A percentile compares a stretch with the other conserved stretches of the same genome.
Conservation (phyloP, 169 alveolate genomes). For the Prorocentrum cordatum region DNA sequence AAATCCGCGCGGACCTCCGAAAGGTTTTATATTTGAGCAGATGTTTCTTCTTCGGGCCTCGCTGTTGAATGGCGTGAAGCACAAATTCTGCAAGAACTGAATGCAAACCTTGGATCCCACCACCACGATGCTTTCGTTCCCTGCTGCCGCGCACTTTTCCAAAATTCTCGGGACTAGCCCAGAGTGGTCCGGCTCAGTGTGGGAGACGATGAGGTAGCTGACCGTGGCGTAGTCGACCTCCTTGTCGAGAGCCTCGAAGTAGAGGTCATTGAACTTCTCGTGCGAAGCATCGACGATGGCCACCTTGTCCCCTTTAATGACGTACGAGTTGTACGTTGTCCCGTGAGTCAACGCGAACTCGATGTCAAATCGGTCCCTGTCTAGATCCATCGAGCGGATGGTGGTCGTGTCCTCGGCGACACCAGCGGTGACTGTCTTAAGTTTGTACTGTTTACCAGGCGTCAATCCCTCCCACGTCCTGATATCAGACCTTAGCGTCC, state of each 20-base stretch:
- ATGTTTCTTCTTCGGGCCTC: too few relatives aligned
- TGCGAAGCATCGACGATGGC: conserved; percentile 57
- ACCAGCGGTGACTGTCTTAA: conserved; percentile 12
- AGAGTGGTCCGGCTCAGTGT: conserved; percentile 68
- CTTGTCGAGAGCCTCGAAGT: conserved; percentile 8
- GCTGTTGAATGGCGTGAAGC: conserved; percentile 26
- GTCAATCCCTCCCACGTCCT: too few relatives aligned
- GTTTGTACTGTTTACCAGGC: neutral
- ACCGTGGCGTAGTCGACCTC: neutral
- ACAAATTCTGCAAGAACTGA: conserved; percentile 21
- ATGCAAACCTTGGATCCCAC: conserved; percentile 14
- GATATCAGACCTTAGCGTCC: too few relatives aligned
- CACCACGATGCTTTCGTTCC: conserved; percentile 21
- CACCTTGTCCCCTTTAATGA: conserved; percentile 16
- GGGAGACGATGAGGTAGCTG: conserved; percentile 52
- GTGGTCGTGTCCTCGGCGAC: conserved; percentile 46
- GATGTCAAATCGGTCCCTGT: conserved; percentile 66
- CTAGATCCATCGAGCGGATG: conserved; percentile 64
- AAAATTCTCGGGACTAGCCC: neutral
- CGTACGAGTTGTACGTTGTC: conserved; percentile 54
- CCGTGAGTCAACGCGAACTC: conserved; percentile 62
- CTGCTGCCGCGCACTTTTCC: conserved; percentile 21
- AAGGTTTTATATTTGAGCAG: too few relatives aligned
- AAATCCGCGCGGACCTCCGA: too few relatives aligned
- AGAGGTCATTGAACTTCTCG: conserved; percentile 35